These are phyloP conservation scores for Cladosporium colombiae DNA, from an alignment of 2,329 filamentous ascomycete genomes.

Conservation along the genomic window DNA sequence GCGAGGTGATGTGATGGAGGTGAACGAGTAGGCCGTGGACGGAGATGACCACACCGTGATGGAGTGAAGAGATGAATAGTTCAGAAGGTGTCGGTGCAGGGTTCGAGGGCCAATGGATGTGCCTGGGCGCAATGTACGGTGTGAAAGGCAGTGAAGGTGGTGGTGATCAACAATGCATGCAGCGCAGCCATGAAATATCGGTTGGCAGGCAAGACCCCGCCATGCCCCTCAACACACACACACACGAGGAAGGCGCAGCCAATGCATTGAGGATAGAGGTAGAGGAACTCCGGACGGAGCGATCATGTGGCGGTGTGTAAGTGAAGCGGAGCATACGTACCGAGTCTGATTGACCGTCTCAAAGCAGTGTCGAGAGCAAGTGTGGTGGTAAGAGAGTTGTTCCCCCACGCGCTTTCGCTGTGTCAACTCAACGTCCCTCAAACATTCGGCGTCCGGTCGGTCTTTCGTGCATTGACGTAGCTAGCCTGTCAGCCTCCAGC, in stretches of 20 bases:
- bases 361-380: slow-evolving; percentile 4
- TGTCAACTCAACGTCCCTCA: slow-evolving; percentile 10
- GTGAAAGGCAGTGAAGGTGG: not conserved
- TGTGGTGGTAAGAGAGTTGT: slow-evolving; percentile 1
- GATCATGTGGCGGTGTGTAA: not conserved
- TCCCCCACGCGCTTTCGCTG: slow-evolving; percentile 5
- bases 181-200: slow-evolving; percentile 11
- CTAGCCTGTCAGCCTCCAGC: not conserved
- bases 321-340: not conserved
- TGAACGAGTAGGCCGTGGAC: not conserved
- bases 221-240: slow-evolving; percentile 12
- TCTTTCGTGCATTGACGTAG: slow-evolving; percentile 7
- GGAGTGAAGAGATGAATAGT: not conserved
- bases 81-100: not conserved
- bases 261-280: not conserved
- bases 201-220: slow-evolving; percentile 5
- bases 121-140: not conserved
- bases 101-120: not conserved
- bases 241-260: not conserved
- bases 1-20: slow-evolving; percentile 8
- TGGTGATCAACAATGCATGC: slow-evolving; percentile 9
- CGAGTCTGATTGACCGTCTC: not conserved
- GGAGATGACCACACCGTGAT: not conserved
- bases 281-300: not conserved
- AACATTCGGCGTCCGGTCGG: slow-evolving; percentile 1